Conservation (phyloP, 495 filamentous ascomycete genomes). For the Pyrenula aspistea region DNA sequence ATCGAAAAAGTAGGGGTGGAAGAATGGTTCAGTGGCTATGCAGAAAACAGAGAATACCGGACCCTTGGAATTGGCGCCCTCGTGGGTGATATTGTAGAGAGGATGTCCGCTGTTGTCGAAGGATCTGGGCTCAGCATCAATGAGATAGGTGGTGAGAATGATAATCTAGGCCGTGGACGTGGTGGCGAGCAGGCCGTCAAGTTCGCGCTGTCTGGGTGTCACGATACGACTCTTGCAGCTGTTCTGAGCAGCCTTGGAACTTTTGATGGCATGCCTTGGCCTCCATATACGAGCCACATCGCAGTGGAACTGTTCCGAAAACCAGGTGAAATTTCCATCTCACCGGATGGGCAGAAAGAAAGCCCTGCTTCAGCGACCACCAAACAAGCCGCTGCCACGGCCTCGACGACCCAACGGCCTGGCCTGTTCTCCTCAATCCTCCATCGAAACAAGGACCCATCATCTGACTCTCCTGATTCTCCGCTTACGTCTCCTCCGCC, state of each 20-base stretch:
- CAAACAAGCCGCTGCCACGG: constrained; percentile 10
- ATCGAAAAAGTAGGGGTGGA: constrained; percentile 74
- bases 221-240: constrained; percentile 85
- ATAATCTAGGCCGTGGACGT: constrained; percentile 17
- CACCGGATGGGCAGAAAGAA: constrained; percentile 2
- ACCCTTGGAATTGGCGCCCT: constrained; percentile 74
- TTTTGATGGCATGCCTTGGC: constrained; percentile 65
- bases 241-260: constrained; percentile 69
- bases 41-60: constrained; percentile 74
- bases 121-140: constrained; percentile 25
- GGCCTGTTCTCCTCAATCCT: constrained; percentile 21
- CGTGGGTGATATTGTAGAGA: constrained; percentile 69
- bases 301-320: constrained; percentile 80
- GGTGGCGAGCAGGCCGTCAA: constrained; percentile 46
- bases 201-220: constrained; percentile 72
- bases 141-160: constrained; percentile 32
- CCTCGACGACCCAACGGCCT: constrained; percentile 9
- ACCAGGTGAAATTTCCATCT: constrained; percentile 5
- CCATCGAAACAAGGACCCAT: background rate
- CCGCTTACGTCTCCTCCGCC: constrained; percentile 10
- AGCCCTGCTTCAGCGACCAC: constrained; percentile 13
- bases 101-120: constrained; percentile 66
- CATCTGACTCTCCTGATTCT: constrained; percentile 4
- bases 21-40: constrained; percentile 88
- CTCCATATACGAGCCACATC: constrained; percentile 82